A percentile compares a stretch with the other conserved stretches of the same genome.
phyloP scores from a whole-genome alignment of 73 alveolate species.

The Tetrahymena borealis region DNA sequence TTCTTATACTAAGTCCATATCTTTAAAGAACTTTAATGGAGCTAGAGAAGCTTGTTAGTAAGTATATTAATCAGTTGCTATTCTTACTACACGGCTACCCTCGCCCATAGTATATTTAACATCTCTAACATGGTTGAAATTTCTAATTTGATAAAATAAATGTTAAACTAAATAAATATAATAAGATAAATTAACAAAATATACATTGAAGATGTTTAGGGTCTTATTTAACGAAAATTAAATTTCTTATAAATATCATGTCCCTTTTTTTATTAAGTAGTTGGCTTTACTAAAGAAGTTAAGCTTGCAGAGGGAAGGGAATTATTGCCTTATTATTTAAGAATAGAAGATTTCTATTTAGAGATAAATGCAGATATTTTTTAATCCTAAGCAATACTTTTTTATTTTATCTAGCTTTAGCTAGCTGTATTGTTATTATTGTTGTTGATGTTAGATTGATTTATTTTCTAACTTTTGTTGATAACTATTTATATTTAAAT shows the following conservation, averaged over 20 bases:
- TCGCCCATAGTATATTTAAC: neutral
- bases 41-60: neutral
- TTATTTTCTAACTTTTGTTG: neutral
- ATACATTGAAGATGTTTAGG: neutral
- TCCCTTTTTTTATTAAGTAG: neutral
- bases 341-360: neutral
- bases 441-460: neutral
- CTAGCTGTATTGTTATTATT: neutral
- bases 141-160: neutral
- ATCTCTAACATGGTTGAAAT: neutral
- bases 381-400: neutral
- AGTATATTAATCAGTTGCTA: neutral
- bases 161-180: neutral
- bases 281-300: neutral
- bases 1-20: neutral
- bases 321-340: neutral
- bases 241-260: neutral
- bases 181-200: neutral
- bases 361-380: neutral
- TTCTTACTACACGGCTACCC: neutral
- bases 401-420: neutral
- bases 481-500: neutral
- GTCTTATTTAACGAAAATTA: neutral
- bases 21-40: neutral
- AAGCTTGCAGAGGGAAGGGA: neutral